Evolutionary conservation across 345 rosid genomes (phyloP).

Genomic region (Moringa oleifera): DNA sequence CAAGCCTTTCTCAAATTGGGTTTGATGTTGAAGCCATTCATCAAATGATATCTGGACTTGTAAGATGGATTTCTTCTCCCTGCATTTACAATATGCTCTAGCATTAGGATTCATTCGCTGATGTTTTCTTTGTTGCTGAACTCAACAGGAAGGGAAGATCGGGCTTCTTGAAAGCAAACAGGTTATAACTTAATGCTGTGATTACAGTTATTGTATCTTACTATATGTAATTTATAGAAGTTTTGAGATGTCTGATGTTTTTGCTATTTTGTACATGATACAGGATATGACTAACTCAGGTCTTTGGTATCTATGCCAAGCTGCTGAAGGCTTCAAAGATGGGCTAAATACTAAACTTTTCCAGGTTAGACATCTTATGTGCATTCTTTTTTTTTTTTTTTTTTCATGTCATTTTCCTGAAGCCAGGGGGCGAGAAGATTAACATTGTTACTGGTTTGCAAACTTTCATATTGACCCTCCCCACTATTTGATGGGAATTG

Average conservation of each 20-base stretch:
- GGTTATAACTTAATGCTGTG: slow-evolving; percentile 29
- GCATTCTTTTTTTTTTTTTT: not conserved
- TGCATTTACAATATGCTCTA: not conserved
- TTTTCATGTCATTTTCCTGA: slow-evolving; percentile 2
- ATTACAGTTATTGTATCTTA: slow-evolving; percentile 3
- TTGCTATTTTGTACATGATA: slow-evolving; percentile 8
- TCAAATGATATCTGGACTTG: slow-evolving; percentile 76
- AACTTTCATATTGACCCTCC: not conserved
- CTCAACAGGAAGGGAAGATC: slow-evolving; percentile 76
- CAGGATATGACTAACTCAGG: slow-evolving; percentile 77
- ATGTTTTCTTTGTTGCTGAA: slow-evolving; percentile 16
- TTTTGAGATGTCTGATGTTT: slow-evolving; percentile 5
- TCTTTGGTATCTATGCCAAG: slow-evolving; percentile 65
- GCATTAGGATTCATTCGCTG: slow-evolving; percentile 4
- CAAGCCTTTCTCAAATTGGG: slow-evolving; percentile 76
- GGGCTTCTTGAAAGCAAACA: slow-evolving; percentile 75
- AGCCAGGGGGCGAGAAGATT: no score
- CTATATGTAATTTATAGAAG: not conserved
- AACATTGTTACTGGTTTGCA: not conserved
- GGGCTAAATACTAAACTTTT: slow-evolving; percentile 31
- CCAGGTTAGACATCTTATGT: slow-evolving; percentile 38
- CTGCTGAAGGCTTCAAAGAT: slow-evolving; percentile 55
- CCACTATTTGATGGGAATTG: not conserved
- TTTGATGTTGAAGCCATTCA: slow-evolving; percentile 57
- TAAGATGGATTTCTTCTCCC: slow-evolving; percentile 33